phyloP scores from a whole-genome alignment of 441 rosid genomes.

The Syzygium syzygioides region DNA sequence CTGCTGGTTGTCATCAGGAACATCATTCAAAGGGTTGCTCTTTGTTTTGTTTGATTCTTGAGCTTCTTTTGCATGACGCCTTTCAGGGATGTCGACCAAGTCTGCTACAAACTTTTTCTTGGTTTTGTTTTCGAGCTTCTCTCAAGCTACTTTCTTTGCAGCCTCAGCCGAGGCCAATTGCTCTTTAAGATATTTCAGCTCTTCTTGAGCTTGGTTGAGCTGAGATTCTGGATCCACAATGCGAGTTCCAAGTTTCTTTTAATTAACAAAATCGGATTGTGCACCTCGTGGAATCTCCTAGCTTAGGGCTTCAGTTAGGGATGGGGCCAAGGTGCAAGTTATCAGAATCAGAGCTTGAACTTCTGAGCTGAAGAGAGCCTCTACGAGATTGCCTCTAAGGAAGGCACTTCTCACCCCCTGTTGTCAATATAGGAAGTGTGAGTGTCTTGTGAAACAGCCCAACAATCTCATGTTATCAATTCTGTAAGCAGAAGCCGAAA shows the following conservation, averaged over 20 bases:
- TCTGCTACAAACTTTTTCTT: too few relatives aligned
- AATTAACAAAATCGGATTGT: constrained; percentile 49
- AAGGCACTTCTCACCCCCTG: constrained; percentile 64
- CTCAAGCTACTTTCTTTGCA: constrained; percentile 72
- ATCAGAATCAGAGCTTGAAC: constrained; percentile 57
- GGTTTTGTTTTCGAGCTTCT: constrained; percentile 46
- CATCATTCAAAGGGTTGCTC: constrained; percentile 22
- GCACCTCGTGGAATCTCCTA: constrained; percentile 63
- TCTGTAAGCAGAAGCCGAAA: neutral
- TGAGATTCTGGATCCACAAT: constrained; percentile 86
- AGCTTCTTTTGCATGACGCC: too few relatives aligned
- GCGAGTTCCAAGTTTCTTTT: constrained; percentile 81
- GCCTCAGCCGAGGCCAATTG: constrained; percentile 84
- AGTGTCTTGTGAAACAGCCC: neutral
- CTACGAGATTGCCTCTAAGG: constrained; percentile 64
- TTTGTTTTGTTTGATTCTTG: too few relatives aligned
- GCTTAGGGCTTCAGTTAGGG: constrained; percentile 62
- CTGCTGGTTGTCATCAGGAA: constrained; percentile 27
- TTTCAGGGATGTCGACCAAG: too few relatives aligned
- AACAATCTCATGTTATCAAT: neutral
- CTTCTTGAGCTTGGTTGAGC: constrained; percentile 87
- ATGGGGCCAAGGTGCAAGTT: constrained; percentile 40
- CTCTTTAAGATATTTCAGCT: constrained; percentile 69
- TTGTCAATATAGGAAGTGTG: neutral
- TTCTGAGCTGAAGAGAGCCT: constrained; percentile 43